Evolutionary conservation across 495 filamentous ascomycete genomes (phyloP).

Genomic region (Hamigera avellanea): DNA sequence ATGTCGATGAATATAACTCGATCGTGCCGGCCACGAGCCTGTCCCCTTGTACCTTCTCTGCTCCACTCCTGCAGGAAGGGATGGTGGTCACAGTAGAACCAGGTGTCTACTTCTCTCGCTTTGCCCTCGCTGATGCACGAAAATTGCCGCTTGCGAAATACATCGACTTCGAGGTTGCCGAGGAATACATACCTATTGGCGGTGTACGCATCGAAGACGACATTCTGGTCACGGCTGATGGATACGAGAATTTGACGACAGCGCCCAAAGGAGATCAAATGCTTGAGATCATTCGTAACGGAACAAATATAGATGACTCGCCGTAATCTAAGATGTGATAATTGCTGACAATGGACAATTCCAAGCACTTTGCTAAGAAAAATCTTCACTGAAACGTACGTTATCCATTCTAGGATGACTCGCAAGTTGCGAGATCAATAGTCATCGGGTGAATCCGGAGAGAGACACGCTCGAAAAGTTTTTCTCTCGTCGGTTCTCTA

Average conservation of each 20-base stretch:
- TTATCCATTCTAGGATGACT: too few relatives aligned
- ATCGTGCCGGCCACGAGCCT: slow-evolving; percentile 11
- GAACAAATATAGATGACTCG: neutral
- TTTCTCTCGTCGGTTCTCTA: too few relatives aligned
- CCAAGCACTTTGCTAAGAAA: too few relatives aligned
- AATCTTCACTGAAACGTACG: too few relatives aligned
- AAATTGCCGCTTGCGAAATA: slow-evolving; percentile 50
- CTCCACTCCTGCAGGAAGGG: slow-evolving; percentile 43
- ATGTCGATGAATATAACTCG: slow-evolving; percentile 11
- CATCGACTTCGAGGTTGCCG: slow-evolving; percentile 62
- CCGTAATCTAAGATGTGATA: too few relatives aligned
- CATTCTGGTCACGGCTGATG: slow-evolving; percentile 65
- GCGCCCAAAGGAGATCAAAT: slow-evolving; percentile 69
- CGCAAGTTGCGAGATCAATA: too few relatives aligned
- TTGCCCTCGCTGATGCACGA: slow-evolving; percentile 74
- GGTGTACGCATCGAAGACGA: slow-evolving; percentile 91
- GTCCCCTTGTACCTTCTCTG: slow-evolving; percentile 20
- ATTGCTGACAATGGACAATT: too few relatives aligned
- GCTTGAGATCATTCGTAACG: slow-evolving; percentile 44
- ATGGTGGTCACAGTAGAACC: slow-evolving; percentile 87
- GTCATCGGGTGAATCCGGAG: too few relatives aligned
- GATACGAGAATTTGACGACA: slow-evolving; percentile 73
- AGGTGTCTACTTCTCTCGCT: slow-evolving; percentile 81
- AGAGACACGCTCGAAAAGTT: too few relatives aligned
- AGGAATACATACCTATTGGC: slow-evolving; percentile 64